Evolutionary conservation across 192 early-diverging fungal genomes (phyloP), one percentile per base, ranked within the genome.

Genomic region (Coemansia sp.): DNA sequence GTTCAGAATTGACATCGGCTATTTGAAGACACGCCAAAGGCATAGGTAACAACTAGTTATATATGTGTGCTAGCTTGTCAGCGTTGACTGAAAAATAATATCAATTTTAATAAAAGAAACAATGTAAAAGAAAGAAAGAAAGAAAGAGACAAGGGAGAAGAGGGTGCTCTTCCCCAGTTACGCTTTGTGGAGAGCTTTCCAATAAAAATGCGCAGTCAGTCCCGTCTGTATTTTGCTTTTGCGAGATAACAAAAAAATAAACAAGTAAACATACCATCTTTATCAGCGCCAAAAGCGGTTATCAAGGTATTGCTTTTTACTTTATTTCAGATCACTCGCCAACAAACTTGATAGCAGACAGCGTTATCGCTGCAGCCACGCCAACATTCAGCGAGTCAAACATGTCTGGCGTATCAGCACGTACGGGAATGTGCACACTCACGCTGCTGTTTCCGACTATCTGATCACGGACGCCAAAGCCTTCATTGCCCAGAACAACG

Each of bases 311-410:
- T 36, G 4, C 7, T 36, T 4, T 1, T 6, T 36, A 5, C 34
- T 36, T 36, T 36, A 34, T 34, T 36, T 36, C n/a, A n/a, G n/a
- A 5, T 23, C 44, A 62, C 28, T 70, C 61, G 44, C 55, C 68
- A 6, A 17, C 22, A 20, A 70, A 62, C 20, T 33, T 57, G 15
- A 78, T n/a, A 3, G 57, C 14, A 2, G 75, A 61, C 28, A 82
- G 64, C 2, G 77, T 27, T 25, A 74, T 38, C 17, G 69, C 74
- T 2, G 80, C 67, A 7, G 80, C 80, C 10, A 82, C 80, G 29
- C 67, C 67, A 3, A 76, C 80, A 50, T 82, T 82, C 45, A 82
- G 65, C 50, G 74, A 76, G 65, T 82, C 80, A 34, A 77, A 44
- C 34, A 61, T 48, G 9, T 52, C 29, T 11, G 69, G 69, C 6